phyloP scores from a whole-genome alignment of 805 yeast species.

The Alloascoidea hylecoeti region DNA sequence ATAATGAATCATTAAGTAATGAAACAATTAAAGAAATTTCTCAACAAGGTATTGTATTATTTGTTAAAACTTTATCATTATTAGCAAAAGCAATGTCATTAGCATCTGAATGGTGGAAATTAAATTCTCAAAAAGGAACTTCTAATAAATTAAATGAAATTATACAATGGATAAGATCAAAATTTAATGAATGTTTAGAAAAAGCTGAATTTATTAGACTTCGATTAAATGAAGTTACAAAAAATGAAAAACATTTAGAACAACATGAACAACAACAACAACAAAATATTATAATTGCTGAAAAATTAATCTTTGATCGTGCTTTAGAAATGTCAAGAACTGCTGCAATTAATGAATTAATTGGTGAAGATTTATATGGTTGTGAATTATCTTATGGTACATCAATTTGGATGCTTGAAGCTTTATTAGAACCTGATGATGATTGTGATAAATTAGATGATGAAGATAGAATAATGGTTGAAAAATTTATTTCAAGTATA shows the following conservation, averaged over 20 bases:
- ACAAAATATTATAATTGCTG: slow-evolving; percentile 42
- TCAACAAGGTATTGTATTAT: slow-evolving; percentile 77
- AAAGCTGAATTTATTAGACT: slow-evolving; percentile 69
- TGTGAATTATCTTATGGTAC: slow-evolving; percentile 88
- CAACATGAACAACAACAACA: no score
- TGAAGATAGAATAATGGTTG: slow-evolving; percentile 64
- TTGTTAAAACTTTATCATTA: slow-evolving; percentile 70
- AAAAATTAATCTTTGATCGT: slow-evolving; percentile 79
- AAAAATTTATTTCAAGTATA: slow-evolving; percentile 70
- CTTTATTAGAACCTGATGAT: slow-evolving; percentile 33
- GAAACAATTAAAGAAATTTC: slow-evolving; percentile 32
- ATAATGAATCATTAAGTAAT: slow-evolving; percentile 15
- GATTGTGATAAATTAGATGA: slow-evolving; percentile 31
- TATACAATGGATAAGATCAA: slow-evolving; percentile 86
- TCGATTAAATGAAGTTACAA: neutral
- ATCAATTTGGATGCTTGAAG: slow-evolving; percentile 91
- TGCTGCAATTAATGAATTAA: slow-evolving; percentile 82
- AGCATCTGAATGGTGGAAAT: slow-evolving; percentile 87
- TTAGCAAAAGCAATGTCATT: slow-evolving; percentile 76
- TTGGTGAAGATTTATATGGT: slow-evolving; percentile 54
- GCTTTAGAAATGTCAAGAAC: slow-evolving; percentile 87
- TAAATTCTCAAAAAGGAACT: slow-evolving; percentile 17
- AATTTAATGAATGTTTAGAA: slow-evolving; percentile 79
- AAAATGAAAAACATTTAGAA: neutral
- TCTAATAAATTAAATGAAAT: slow-evolving; percentile 22